A percentile compares a stretch with the other conserved stretches of the same genome.
phyloP scores from a whole-genome alignment of 2,329 filamentous ascomycete genomes.

The Diaporthe sp. region DNA sequence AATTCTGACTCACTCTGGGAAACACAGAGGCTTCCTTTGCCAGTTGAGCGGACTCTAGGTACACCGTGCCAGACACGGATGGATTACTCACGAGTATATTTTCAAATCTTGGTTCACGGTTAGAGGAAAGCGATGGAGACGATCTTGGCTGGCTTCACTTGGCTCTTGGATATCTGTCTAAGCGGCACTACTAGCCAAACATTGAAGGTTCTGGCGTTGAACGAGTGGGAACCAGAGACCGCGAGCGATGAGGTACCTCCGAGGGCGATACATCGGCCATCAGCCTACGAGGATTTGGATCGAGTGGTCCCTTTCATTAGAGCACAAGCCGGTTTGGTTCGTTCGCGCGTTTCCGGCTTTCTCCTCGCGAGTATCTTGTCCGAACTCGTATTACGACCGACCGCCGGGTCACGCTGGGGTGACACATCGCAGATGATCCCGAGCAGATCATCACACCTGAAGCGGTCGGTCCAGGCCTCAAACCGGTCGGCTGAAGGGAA shows the following conservation, averaged over 20 bases:
- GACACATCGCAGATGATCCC: slow-evolving; percentile 7
- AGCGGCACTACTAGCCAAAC: too few species aligned
- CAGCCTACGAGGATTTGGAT: neutral
- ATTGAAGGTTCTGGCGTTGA: neutral
- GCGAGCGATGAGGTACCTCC: neutral
- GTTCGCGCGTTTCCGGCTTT: too few species aligned
- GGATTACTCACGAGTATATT: neutral
- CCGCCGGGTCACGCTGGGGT: neutral
- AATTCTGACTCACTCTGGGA: too few species aligned
- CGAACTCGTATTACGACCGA: neutral
- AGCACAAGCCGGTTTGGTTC: neutral
- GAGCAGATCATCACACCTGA: slow-evolving; percentile 5
- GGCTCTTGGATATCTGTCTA: neutral
- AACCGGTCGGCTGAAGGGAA: neutral
- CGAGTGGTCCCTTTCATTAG: neutral
- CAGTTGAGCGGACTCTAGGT: neutral
- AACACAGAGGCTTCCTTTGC: neutral
- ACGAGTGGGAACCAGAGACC: neutral
- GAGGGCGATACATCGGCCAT: neutral
- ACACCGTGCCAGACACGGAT: too few species aligned
- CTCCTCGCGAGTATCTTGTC: neutral
- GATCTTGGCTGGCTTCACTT: neutral
- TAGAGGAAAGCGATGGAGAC: neutral
- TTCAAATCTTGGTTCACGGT: neutral
- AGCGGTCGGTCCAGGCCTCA: slow-evolving; percentile 1